phyloP scores from a whole-genome alignment of 2,329 filamentous ascomycete genomes.

The Colletotrichum horii region DNA sequence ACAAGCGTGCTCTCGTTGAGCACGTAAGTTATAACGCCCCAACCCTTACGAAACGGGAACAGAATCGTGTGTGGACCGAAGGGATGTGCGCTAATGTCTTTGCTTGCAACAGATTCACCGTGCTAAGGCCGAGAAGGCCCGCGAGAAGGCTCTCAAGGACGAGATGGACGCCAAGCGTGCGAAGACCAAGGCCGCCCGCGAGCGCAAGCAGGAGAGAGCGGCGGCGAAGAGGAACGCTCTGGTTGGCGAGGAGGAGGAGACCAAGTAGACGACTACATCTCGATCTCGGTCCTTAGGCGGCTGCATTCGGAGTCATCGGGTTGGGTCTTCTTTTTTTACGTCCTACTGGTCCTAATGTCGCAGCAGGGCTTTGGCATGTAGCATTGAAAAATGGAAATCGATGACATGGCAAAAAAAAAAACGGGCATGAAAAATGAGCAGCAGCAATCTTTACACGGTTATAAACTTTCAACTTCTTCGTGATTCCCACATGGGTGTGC shows the following conservation, averaged over 20 bases:
- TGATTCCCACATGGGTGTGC: neutral
- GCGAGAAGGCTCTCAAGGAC: slow-evolving; percentile 95
- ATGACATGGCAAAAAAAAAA: slow-evolving; percentile 23
- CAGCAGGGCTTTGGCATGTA: slow-evolving; percentile 61
- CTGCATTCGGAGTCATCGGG: slow-evolving; percentile 66
- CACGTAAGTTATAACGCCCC: slow-evolving; percentile 76
- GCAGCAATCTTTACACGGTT: slow-evolving; percentile 20
- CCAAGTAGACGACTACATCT: slow-evolving; percentile 49
- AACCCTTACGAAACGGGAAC: neutral
- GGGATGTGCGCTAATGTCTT: neutral
- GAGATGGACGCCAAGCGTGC: slow-evolving; percentile 99
- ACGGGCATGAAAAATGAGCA: slow-evolving; percentile 24
- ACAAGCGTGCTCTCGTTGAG: slow-evolving; percentile 99
- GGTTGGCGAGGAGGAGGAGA: slow-evolving; percentile 72
- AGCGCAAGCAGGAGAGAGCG: slow-evolving; percentile 95
- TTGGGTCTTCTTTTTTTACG: slow-evolving; percentile 55
- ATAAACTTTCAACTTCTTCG: neutral
- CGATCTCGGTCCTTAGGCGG: slow-evolving; percentile 54
- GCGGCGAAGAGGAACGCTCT: slow-evolving; percentile 89
- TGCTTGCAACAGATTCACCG: slow-evolving; percentile 82
- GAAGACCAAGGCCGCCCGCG: slow-evolving; percentile 99
- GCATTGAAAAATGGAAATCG: slow-evolving; percentile 60
- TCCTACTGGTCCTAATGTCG: slow-evolving; percentile 53
- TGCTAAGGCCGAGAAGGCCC: slow-evolving; percentile 99
- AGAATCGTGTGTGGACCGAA: neutral